phyloP scores from a whole-genome alignment of 2,329 filamentous ascomycete genomes.

The Hypoxylon sp. region DNA sequence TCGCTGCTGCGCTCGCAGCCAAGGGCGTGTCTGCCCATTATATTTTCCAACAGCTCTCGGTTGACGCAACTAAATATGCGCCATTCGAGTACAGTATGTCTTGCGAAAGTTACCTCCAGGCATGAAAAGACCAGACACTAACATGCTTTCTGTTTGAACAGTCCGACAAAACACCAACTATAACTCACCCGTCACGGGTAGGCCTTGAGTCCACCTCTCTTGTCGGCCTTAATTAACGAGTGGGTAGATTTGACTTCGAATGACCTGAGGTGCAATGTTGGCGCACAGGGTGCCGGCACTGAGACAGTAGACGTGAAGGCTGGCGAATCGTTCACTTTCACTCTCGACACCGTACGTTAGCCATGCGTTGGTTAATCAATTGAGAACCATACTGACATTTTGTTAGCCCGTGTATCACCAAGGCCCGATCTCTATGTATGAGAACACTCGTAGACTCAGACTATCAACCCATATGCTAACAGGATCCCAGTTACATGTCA shows the following conservation, averaged over 20 bases:
- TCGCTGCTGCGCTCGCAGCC: conserved; percentile 54
- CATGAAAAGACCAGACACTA: conserved; percentile 6
- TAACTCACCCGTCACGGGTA: conserved; percentile 63
- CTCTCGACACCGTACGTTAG: conserved; percentile 53
- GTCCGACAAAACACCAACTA: conserved; percentile 64
- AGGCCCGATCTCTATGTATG: conserved; percentile 59
- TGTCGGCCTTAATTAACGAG: conserved; percentile 27
- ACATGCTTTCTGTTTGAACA: conserved; percentile 27
- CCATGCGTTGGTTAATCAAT: neutral
- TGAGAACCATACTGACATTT: conserved; percentile 13
- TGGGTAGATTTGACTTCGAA: conserved; percentile 56
- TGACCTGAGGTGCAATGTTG: conserved; percentile 62
- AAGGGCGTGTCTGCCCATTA: conserved; percentile 58
- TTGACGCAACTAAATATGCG: conserved; percentile 54
- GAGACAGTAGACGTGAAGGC: conserved; percentile 57
- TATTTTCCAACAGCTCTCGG: conserved; percentile 59
- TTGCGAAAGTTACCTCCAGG: neutral
- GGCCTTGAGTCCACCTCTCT: neutral
- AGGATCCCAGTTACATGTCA: conserved; percentile 57
- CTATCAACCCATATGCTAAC: conserved; percentile 14
- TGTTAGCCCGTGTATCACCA: conserved; percentile 60
- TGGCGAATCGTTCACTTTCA: conserved; percentile 59
- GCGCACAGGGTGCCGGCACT: conserved; percentile 55
- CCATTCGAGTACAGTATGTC: conserved; percentile 57
- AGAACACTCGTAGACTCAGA: neutral